Evolutionary conservation across 1,284 basidiomycete species (phyloP).

Genomic region (Sporisorium reilianum): DNA sequence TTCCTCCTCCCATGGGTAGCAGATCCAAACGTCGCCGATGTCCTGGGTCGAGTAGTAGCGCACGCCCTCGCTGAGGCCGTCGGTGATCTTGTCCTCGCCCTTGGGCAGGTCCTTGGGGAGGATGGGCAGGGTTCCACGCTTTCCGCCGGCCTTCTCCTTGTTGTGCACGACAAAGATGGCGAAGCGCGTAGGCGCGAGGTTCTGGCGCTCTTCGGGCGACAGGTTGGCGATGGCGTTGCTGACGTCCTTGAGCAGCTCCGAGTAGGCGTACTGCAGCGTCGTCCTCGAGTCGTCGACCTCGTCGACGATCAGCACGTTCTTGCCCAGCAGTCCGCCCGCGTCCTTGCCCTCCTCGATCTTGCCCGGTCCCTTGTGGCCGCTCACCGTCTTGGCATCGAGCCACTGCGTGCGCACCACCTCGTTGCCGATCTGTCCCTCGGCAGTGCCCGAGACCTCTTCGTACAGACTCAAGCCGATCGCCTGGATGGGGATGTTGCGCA

Average conservation of each 20-base stretch:
- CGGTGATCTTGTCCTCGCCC: constrained; percentile 54
- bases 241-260: constrained; percentile 67
- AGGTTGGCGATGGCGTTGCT: constrained; percentile 57
- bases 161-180: constrained; percentile 69
- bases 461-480: constrained; percentile 68
- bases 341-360: constrained; percentile 59
- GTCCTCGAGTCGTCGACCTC: constrained; percentile 69
- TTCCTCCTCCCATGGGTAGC: constrained; percentile 67
- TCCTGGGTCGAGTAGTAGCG: constrained; percentile 67
- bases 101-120: constrained; percentile 46
- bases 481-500: constrained; percentile 68
- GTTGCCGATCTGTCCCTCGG: constrained; percentile 63
- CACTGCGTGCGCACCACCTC: constrained; percentile 69
- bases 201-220: constrained; percentile 51
- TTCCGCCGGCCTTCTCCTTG: constrained; percentile 61
- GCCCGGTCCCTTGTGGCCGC: constrained; percentile 39
- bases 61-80: constrained; percentile 62
- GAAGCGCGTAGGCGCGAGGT: constrained; percentile 65
- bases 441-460: constrained; percentile 64
- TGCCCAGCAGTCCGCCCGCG: constrained; percentile 67
- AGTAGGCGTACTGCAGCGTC: constrained; percentile 68
- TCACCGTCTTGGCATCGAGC: constrained; percentile 62
- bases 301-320: constrained; percentile 68
- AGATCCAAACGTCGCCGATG: constrained; percentile 67
- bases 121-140: constrained; percentile 66